Evolutionary conservation across 768 basidiomycete species (phyloP), one percentile per base, ranked within the genome.

Genomic region (Phanerochaete sordida): DNA sequence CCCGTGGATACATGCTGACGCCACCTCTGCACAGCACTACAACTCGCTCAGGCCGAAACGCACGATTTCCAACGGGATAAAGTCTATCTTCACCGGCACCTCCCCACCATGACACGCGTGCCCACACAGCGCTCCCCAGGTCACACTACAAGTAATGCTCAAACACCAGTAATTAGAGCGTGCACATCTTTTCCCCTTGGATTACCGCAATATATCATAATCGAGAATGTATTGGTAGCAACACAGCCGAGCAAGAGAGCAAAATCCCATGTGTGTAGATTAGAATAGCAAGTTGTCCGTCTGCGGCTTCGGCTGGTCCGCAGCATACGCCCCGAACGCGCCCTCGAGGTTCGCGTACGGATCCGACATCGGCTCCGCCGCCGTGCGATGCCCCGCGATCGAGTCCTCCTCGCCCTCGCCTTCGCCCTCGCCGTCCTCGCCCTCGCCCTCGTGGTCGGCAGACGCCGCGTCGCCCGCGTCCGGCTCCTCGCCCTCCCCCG

Each of bases 261-360:
- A 26, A 21, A 48, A 15, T 45, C 46, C 56, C 30, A 46, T 13
- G 56, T 11, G 44, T 46, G 26, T 47, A 57, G 19, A 47, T 64
- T 52, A 88, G 69, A 90, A 83, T 68, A 93, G 75, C 62, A 91
- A 71, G 73, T 91, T 89, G 62, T 91, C 86, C 71, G 24, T 68
- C 72, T 75, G 88, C 78, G 53, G 90, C 86, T 56, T 79, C 47
- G 93, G 92, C 68, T 84, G 80, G 71, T 95, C 91, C 26, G 84
- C 85, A 44, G 83, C 57, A 66, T 91, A 90, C 64, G 81, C 84
- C 19, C 86, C 85, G 66, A 94, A 92, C 52, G 89, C 90, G 39
- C 84, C 81, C 64, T 81, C 90, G 56, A 97, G 73, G 62, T 88
- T 88, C 5, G 91, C 92, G 70, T 97, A 97, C 24, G 93, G 93